Evolutionary conservation across 2,329 filamentous ascomycete species (phyloP).

Genomic region (Xylaria arbuscula): DNA sequence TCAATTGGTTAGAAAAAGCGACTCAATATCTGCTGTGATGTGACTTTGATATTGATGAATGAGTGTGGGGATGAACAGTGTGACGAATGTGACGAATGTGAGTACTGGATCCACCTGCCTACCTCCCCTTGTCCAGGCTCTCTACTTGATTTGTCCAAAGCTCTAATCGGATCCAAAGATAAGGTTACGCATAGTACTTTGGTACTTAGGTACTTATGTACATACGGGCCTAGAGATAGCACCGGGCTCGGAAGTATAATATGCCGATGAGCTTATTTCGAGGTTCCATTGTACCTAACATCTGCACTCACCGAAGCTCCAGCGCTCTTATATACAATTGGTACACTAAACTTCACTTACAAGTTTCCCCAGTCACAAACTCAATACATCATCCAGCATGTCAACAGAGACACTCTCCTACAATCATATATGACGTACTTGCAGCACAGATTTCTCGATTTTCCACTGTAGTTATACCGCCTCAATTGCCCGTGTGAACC

Average conservation of each 20-base stretch:
- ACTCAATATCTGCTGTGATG: neutral
- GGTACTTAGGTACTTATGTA: too few relatives aligned
- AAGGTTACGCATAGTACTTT: too few relatives aligned
- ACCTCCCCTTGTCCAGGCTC: too few relatives aligned
- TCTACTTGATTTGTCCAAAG: neutral
- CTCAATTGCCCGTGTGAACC: neutral
- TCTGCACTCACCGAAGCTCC: too few relatives aligned
- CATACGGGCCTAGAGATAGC: too few relatives aligned
- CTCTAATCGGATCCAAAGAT: too few relatives aligned
- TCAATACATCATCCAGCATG: neutral
- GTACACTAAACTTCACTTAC: too few relatives aligned
- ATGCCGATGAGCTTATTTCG: neutral
- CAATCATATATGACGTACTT: neutral
- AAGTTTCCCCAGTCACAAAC: too few relatives aligned
- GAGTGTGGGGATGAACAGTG: neutral
- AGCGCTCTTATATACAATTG: too few relatives aligned
- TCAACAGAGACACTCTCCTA: neutral
- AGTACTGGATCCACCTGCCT: neutral
- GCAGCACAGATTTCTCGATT: neutral
- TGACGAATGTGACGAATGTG: neutral
- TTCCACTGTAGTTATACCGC: too few relatives aligned
- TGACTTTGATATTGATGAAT: constrained; percentile 20
- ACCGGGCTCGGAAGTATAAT: constrained; percentile 24
- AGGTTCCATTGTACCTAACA: neutral
- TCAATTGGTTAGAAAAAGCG: neutral